A percentile compares a stretch with the other conserved stretches of the same genome.
These are phyloP conservation scores for Agapanthus africanus DNA, from an alignment of 106 monocot species.

Conservation along the genomic window DNA sequence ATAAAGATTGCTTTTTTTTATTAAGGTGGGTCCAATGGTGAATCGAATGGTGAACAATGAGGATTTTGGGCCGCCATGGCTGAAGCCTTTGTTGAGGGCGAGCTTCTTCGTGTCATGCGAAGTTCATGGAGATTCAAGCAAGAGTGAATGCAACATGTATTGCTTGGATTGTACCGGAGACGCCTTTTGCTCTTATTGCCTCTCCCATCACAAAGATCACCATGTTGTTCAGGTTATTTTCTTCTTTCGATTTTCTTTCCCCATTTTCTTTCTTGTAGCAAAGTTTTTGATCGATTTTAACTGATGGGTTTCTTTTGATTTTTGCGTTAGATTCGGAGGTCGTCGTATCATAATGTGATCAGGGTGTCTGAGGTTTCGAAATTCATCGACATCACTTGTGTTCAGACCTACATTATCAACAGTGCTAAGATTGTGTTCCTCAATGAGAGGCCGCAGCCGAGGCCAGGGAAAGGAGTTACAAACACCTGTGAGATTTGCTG, in stretches of 20 bases:
- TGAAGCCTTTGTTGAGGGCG: constrained; percentile 67
- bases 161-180: constrained; percentile 74
- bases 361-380: constrained; percentile 92
- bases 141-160: constrained; percentile 93
- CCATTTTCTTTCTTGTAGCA: background rate
- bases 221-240: constrained; percentile 69
- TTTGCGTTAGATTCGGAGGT: constrained; percentile 68
- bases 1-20: too few relatives aligned
- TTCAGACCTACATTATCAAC: constrained; percentile 97
- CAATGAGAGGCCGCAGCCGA: constrained; percentile 86
- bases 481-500: constrained; percentile 92
- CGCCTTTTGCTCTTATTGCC: constrained; percentile 88
- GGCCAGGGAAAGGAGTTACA: constrained; percentile 89
- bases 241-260: background rate
- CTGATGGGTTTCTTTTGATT: background rate
- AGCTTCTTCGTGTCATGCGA: constrained; percentile 70
- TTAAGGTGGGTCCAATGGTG: constrained; percentile 54
- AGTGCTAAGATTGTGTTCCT: constrained; percentile 97
- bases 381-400: constrained; percentile 83
- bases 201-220: constrained; percentile 66
- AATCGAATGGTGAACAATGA: constrained; percentile 25
- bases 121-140: constrained; percentile 53
- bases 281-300: background rate
- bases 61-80: constrained; percentile 70
- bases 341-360: constrained; percentile 96